These are phyloP conservation scores for Dothistroma septosporum DNA, from an alignment of 2,329 filamentous ascomycete genomes.

Conservation along the genomic window DNA sequence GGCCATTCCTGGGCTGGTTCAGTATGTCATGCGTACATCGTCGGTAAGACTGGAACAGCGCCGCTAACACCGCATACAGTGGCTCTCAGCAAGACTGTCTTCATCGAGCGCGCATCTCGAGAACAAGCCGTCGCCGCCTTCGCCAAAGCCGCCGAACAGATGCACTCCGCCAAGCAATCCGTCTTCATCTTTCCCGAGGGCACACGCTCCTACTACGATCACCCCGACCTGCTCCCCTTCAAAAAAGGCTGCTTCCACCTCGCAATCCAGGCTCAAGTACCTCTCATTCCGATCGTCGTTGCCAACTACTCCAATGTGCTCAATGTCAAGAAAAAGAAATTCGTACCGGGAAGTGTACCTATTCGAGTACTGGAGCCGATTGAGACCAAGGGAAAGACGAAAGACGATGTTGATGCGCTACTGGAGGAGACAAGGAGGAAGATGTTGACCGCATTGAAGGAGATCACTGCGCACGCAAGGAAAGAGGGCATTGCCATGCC, in stretches of 20 bases:
- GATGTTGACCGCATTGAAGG: constrained; percentile 63
- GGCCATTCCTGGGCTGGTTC: constrained; percentile 92
- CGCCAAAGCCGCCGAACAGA: constrained; percentile 74
- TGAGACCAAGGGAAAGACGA: constrained; percentile 65
- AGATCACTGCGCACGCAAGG: constrained; percentile 36
- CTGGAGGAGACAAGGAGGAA: constrained; percentile 63
- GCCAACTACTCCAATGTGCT: constrained; percentile 50
- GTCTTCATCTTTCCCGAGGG: constrained; percentile 91
- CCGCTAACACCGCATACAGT: constrained; percentile 32
- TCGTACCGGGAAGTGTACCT: constrained; percentile 53
- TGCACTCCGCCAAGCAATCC: constrained; percentile 61
- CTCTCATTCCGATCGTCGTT: constrained; percentile 74
- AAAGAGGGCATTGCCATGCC: constrained; percentile 24
- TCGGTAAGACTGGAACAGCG: background rate
- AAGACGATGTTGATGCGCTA: constrained; percentile 73
- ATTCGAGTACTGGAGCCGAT: constrained; percentile 73
- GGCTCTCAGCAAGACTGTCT: constrained; percentile 78
- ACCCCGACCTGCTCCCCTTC: constrained; percentile 83
- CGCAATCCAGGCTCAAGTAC: constrained; percentile 87
- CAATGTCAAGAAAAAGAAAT: constrained; percentile 42
- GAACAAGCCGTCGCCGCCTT: constrained; percentile 81
- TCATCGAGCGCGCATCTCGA: constrained; percentile 87
- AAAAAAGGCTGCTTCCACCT: constrained; percentile 99
- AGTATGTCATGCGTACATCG: constrained; percentile 45
- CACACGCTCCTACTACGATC: constrained; percentile 80